phyloP scores from a whole-genome alignment of 2,329 filamentous ascomycete genomes.

The Nigrospora sphaerica region DNA sequence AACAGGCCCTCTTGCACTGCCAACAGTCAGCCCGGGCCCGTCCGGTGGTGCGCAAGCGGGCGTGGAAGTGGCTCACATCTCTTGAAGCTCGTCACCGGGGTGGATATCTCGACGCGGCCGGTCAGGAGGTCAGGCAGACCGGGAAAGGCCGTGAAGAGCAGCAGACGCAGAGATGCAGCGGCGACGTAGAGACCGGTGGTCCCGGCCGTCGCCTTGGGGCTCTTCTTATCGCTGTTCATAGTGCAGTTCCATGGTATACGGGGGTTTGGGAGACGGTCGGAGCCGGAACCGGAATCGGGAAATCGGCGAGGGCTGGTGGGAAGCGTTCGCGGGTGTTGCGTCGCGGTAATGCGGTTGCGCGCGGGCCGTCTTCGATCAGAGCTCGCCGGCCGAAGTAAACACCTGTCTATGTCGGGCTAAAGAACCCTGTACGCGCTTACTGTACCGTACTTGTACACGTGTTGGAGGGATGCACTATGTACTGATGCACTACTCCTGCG shows the following conservation, averaged over 20 bases:
- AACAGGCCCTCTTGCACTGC: constrained; percentile 92
- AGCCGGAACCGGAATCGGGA: neutral
- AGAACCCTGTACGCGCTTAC: too few species aligned
- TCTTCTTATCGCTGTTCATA: constrained; percentile 26
- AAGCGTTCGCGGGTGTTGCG: too few species aligned
- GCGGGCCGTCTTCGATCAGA: too few species aligned
- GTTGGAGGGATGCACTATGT: too few species aligned
- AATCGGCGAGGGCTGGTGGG: constrained; percentile 34
- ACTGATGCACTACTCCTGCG: too few species aligned
- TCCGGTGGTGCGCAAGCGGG: neutral
- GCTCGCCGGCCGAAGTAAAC: too few species aligned
- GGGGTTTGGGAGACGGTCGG: neutral
- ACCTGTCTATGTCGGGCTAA: too few species aligned
- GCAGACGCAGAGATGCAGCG: constrained; percentile 70
- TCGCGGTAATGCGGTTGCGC: too few species aligned
- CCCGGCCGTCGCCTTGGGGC: constrained; percentile 34
- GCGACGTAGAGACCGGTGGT: constrained; percentile 63
- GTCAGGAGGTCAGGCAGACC: constrained; percentile 78
- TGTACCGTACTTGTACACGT: too few species aligned
- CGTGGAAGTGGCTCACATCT: constrained; percentile 55
- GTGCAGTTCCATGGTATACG: constrained; percentile 19
- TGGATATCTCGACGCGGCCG: constrained; percentile 91
- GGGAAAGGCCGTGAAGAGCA: constrained; percentile 76
- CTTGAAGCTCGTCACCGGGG: constrained; percentile 96
- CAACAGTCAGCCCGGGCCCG: neutral